A percentile compares a stretch with the other conserved stretches of the same genome.
Evolutionary conservation across 148 eudicot species (phyloP).

Genomic region (Arbutus unedo): DNA sequence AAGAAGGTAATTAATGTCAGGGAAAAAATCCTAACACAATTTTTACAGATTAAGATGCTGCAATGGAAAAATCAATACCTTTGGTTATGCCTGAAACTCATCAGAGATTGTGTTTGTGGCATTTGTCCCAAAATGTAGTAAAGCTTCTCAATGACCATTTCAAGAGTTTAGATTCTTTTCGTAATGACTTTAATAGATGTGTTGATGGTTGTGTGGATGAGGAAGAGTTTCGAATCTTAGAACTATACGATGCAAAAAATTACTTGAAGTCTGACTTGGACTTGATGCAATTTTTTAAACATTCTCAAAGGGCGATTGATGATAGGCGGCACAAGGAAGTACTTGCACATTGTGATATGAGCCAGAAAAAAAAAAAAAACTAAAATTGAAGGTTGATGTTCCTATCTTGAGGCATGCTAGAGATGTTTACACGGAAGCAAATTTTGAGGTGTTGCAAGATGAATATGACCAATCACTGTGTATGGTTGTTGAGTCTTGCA

Average conservation of each 20-base stretch:
- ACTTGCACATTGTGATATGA: neutral
- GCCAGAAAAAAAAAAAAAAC: neutral
- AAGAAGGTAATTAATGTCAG: neutral
- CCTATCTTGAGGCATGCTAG: neutral
- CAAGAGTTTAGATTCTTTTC: neutral
- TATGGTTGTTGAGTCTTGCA: neutral
- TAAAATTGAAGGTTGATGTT: neutral
- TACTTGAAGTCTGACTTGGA: neutral
- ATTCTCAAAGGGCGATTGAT: neutral
- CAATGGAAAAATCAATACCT: neutral
- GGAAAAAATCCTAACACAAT: too few species aligned
- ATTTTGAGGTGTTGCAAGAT: neutral
- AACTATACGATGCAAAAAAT: neutral
- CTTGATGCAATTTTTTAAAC: neutral
- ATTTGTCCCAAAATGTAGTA: neutral
- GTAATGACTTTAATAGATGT: neutral
- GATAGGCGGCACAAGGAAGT: neutral
- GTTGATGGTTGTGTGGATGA: neutral
- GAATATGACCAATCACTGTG: neutral
- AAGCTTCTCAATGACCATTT: neutral
- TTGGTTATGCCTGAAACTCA: neutral
- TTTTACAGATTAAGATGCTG: too few species aligned
- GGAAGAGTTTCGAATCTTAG: neutral
- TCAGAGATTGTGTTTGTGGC: neutral
- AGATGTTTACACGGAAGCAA: neutral